phyloP scores from a whole-genome alignment of 345 rosid species.

The Physaria fendleri region DNA sequence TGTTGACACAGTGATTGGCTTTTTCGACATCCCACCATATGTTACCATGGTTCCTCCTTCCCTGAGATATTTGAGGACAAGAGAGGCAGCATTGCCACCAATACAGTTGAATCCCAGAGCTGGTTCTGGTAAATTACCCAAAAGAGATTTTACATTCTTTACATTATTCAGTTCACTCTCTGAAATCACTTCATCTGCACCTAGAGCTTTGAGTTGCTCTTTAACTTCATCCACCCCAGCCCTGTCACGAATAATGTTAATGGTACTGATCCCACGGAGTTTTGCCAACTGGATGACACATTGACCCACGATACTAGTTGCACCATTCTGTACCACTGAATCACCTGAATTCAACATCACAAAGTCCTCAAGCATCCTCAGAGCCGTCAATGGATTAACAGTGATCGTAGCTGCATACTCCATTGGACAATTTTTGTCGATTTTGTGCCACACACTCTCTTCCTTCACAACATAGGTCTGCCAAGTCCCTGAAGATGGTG shows the following conservation, averaged over 20 bases:
- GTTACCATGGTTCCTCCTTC: constrained; percentile 88
- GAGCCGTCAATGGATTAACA: constrained; percentile 83
- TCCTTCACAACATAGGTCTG: constrained; percentile 76
- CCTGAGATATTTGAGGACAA: constrained; percentile 76
- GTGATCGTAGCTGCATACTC: constrained; percentile 88
- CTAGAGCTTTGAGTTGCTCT: constrained; percentile 54
- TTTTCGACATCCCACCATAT: constrained; percentile 93
- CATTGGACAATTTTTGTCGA: constrained; percentile 56
- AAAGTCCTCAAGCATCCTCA: constrained; percentile 89
- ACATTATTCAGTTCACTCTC: constrained; percentile 69
- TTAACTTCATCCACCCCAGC: constrained; percentile 65
- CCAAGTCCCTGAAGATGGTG: constrained; percentile 85
- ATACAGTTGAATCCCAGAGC: constrained; percentile 83
- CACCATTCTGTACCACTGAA: constrained; percentile 85
- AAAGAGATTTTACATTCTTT: constrained; percentile 71
- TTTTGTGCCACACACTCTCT: constrained; percentile 69
- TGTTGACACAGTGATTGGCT: constrained; percentile 71
- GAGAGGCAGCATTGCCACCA: constrained; percentile 77
- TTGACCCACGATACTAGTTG: constrained; percentile 85
- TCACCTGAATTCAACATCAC: constrained; percentile 58
- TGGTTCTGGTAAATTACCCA: constrained; percentile 65
- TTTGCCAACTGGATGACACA: constrained; percentile 81
- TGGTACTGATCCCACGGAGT: constrained; percentile 55
- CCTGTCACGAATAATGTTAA: constrained; percentile 82
- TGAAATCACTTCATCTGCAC: constrained; percentile 71